phyloP scores from a whole-genome alignment of 2,329 filamentous ascomycete species.

The Apiospora rasikravindrae region DNA sequence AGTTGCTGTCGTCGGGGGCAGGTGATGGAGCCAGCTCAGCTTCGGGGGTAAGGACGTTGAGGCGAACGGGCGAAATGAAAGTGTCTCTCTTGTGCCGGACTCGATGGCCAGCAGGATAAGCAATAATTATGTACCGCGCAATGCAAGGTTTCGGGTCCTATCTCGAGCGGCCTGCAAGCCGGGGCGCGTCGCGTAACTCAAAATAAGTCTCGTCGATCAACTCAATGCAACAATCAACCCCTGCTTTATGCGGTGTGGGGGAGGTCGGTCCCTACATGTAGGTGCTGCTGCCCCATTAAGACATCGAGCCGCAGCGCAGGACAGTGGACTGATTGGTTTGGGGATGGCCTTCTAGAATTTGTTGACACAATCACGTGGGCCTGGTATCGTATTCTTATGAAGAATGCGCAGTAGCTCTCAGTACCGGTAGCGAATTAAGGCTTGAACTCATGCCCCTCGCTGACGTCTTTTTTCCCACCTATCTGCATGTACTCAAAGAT shows the following conservation, averaged over 20 bases:
- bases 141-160: constrained; percentile 12
- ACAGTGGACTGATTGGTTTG: neutral
- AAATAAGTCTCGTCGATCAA: neutral
- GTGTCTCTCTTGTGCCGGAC: constrained; percentile 7
- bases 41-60: neutral
- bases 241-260: constrained; percentile 9
- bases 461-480: constrained; percentile 7
- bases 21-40: neutral
- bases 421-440: neutral
- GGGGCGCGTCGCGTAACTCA: constrained; percentile 16
- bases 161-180: neutral
- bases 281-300: neutral
- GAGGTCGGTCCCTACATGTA: too few relatives aligned
- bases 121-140: neutral
- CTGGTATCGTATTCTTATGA: neutral
- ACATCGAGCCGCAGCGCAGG: neutral
- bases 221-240: neutral
- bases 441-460: constrained; percentile 1
- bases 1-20: constrained; percentile 4
- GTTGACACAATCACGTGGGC: constrained; percentile 7
- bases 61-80: neutral
- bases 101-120: constrained; percentile 2
- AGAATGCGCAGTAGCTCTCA: neutral
- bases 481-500: neutral
- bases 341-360: neutral